phyloP scores from a whole-genome alignment of 2,329 filamentous ascomycete species.

The Chalaropsis ovoidea region DNA sequence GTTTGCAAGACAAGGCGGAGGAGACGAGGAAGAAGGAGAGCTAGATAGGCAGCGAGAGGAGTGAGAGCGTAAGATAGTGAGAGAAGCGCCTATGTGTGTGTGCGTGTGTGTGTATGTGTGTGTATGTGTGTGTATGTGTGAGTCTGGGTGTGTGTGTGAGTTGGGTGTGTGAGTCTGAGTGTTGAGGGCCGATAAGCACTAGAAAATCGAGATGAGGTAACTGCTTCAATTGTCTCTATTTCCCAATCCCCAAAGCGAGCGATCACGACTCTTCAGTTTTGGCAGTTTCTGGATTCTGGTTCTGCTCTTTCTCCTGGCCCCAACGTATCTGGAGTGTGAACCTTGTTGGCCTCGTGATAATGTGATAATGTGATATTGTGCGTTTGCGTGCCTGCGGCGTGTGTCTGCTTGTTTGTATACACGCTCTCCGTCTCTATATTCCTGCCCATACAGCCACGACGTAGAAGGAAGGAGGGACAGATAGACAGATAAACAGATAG shows the following conservation, averaged over 20 bases:
- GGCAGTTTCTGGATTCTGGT: neutral
- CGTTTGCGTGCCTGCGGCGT: neutral
- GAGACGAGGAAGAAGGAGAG: neutral
- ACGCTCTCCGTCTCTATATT: neutral
- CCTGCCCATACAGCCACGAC: slow-evolving; percentile 8
- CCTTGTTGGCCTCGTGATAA: neutral
- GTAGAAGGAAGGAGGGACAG: neutral
- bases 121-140: too few species aligned
- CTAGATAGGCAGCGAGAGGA: neutral
- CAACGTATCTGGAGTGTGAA: slow-evolving; percentile 1
- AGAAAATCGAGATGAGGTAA: slow-evolving; percentile 8
- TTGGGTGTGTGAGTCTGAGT: slow-evolving; percentile 1
- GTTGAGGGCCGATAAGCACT: slow-evolving; percentile 13
- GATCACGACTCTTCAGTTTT: neutral
- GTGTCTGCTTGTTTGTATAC: neutral
- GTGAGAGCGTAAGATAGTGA: neutral
- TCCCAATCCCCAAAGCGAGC: neutral
- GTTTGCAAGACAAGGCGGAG: neutral
- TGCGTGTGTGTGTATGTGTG: too few species aligned
- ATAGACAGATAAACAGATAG: neutral
- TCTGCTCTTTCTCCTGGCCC: neutral
- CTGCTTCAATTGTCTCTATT: slow-evolving; percentile 16
- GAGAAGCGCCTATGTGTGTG: neutral
- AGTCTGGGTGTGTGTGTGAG: too few species aligned
- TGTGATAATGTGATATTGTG: neutral